Evolutionary conservation across 148 eudicot species (phyloP).

Genomic region (Polygonum aviculare): DNA sequence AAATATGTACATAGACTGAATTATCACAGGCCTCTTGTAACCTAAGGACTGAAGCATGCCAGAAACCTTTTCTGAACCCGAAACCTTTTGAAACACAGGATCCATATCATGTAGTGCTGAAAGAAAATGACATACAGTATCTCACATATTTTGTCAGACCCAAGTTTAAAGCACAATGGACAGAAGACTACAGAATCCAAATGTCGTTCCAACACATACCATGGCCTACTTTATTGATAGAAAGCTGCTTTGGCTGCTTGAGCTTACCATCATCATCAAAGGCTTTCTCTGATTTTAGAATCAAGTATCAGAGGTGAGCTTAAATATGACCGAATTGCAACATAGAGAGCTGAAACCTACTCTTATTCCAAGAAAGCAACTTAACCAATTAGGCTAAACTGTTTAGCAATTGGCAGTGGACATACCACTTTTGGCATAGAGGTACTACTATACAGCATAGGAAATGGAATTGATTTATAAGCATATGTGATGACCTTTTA

Average conservation of each 20-base stretch:
- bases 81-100: conserved; percentile 62
- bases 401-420: not conserved
- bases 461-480: not conserved
- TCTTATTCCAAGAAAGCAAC: not conserved
- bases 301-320: conserved; percentile 15
- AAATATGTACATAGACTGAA: conserved; percentile 97
- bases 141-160: not conserved
- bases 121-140: not conserved
- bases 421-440: not conserved
- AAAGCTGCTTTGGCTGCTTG: conserved; percentile 84
- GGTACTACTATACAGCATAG: not conserved
- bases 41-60: conserved; percentile 50
- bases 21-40: conserved; percentile 80
- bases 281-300: conserved; percentile 63
- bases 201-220: conserved; percentile 38
- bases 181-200: not conserved
- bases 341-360: not conserved
- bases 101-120: conserved; percentile 81
- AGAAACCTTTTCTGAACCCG: conserved; percentile 54
- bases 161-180: not conserved
- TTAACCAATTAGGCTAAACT: not conserved
- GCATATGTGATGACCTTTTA: not conserved
- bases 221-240: conserved; percentile 99
- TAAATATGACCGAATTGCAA: not conserved
- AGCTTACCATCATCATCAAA: conserved; percentile 75